A percentile compares a stretch with the other conserved stretches of the same genome.
phyloP scores from a whole-genome alignment of 2,329 filamentous ascomycete genomes.

The Aspergillus aculeatus region DNA sequence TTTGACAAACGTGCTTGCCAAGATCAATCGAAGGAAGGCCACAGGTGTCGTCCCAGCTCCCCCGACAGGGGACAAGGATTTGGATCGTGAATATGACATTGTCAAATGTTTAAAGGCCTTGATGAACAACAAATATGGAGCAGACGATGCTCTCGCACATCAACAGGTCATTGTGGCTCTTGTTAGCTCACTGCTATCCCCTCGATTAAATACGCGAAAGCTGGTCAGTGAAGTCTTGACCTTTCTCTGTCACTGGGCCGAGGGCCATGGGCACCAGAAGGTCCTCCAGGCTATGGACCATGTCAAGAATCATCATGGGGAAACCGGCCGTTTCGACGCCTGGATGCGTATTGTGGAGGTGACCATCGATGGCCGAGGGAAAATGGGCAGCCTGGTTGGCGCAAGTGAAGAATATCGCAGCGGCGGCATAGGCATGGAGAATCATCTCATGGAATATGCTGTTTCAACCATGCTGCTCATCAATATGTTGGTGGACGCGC shows the following conservation, averaged over 20 bases:
- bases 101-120: conserved; percentile 95
- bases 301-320: conserved; percentile 81
- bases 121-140: conserved; percentile 99
- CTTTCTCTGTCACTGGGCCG: conserved; percentile 91
- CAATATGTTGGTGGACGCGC: conserved; percentile 94
- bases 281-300: conserved; percentile 91
- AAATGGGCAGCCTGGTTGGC: conserved; percentile 97
- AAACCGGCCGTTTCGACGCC: conserved; percentile 93
- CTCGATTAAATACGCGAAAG: conserved; percentile 86
- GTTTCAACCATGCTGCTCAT: conserved; percentile 91
- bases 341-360: conserved; percentile 99
- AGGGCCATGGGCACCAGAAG: conserved; percentile 84
- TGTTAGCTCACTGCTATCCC: conserved; percentile 81
- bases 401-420: conserved; percentile 95
- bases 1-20: conserved; percentile 86
- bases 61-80: conserved; percentile 69
- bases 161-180: conserved; percentile 87
- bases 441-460: conserved; percentile 97
- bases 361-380: conserved; percentile 92
- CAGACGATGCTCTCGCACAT: conserved; percentile 88
- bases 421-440: conserved; percentile 97
- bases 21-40: conserved; percentile 85
- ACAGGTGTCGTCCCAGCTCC: conserved; percentile 66
- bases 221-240: conserved; percentile 94
- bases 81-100: conserved; percentile 94